phyloP scores from a whole-genome alignment of 108 stramenopile genomes.

The Nitzschia sp. region DNA sequence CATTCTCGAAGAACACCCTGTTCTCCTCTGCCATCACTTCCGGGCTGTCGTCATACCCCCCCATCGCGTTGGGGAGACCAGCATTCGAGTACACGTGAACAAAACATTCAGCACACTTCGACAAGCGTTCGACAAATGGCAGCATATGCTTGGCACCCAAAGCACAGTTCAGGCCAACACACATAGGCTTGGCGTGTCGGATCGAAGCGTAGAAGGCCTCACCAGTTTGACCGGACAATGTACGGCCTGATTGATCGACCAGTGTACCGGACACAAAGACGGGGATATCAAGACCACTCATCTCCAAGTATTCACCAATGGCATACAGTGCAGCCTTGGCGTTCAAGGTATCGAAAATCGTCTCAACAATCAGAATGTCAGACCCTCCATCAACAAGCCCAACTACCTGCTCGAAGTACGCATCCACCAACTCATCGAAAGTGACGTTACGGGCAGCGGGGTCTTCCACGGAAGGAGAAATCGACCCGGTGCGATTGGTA shows the following conservation, averaged over 20 bases:
- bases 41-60: constrained; percentile 98
- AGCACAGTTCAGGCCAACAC: constrained; percentile 98
- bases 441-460: constrained; percentile 93
- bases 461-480: constrained; percentile 97
- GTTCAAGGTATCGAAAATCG: constrained; percentile 98
- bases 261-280: constrained; percentile 98
- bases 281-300: constrained; percentile 90
- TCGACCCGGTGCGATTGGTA: constrained; percentile 96
- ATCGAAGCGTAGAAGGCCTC: constrained; percentile 98
- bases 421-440: constrained; percentile 97
- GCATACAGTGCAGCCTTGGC: constrained; percentile 98
- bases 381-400: constrained; percentile 95
- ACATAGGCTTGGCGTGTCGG: constrained; percentile 97
- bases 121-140: constrained; percentile 93
- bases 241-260: constrained; percentile 98
- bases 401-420: constrained; percentile 95
- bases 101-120: constrained; percentile 93
- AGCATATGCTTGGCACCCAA: constrained; percentile 96
- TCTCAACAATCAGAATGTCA: constrained; percentile 98
- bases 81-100: constrained; percentile 98
- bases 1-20: constrained; percentile 91
- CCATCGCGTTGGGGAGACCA: constrained; percentile 99
- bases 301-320: constrained; percentile 90
- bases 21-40: constrained; percentile 93
- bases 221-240: constrained; percentile 97